Evolutionary conservation across 495 filamentous ascomycete species (phyloP), one percentile per base, ranked within the genome.

Genomic region (Tetracladium setigerum): DNA sequence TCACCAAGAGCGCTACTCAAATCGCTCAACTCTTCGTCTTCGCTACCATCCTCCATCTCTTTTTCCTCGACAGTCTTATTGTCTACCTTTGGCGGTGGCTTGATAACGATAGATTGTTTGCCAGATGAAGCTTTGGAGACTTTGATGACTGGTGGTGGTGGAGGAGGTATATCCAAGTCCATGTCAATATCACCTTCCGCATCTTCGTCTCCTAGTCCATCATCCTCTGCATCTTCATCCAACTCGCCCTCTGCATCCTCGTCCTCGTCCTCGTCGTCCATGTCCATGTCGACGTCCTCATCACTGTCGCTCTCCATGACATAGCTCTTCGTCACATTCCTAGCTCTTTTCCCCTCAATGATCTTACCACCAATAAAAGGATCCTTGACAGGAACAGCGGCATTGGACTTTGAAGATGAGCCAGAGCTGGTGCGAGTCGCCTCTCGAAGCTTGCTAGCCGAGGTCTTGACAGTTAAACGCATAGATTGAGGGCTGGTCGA

Each of bases 381-480:
- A 64, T 65, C 61, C 16, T 61, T 49, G 13, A 54, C 52, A 44
- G 47, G 62, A 9, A 59, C 52, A 0, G 57, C 30, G 5, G 64
- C 45, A 45, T 14, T 47, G 46, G 3, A 2, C 36, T n/a, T 34
- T n/a, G 31, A 34, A 34, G n/a, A 34, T 34, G 8, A 39, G 9
- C 19, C 15, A 30, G 56, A 39, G 35, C 48, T 55, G 5, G 49
- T 67, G 37, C 70, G 73, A 18, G 82, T 90, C 12, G 80, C 85
- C 62, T 94, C 82, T 30, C 86, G 83, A 44, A 92, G 73, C 70
- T 87, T 92, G 67, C 73, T 84, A 27, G 87, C 78, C 5, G 87
- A 81, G 58, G 91, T 82, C 69, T 89, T 95, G 55, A 95, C 81
- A 24, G 84, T 94, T 39, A 95, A 69, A 61, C 79, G 78, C 44